These are phyloP conservation scores for Pseudocercospora fijiensis DNA, from an alignment of 2,329 filamentous ascomycete genomes.

Conservation along the genomic window DNA sequence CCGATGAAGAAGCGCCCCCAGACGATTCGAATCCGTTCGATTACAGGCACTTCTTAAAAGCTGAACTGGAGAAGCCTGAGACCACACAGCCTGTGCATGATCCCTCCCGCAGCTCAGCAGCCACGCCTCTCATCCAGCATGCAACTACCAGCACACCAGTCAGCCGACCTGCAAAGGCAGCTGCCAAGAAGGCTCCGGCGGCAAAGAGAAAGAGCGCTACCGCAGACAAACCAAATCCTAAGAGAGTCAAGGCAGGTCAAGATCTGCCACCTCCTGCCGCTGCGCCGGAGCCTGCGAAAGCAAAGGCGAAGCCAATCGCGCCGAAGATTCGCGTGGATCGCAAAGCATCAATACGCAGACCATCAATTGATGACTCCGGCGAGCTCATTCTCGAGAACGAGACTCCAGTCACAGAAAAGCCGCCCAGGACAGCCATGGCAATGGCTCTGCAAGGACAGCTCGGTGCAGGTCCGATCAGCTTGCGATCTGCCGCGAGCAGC, in stretches of 20 bases:
- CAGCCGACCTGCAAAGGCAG: slow-evolving; percentile 21
- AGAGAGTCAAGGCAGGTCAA: slow-evolving; percentile 32
- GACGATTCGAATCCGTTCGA: slow-evolving; percentile 51
- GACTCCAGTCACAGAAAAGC: slow-evolving; percentile 30
- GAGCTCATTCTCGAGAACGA: slow-evolving; percentile 40
- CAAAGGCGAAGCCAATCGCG: slow-evolving; percentile 20
- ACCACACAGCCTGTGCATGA: slow-evolving; percentile 14
- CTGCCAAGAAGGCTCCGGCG: slow-evolving; percentile 15
- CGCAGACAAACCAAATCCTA: slow-evolving; percentile 25
- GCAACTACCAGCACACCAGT: slow-evolving; percentile 24
- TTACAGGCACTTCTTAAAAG: slow-evolving; percentile 49
- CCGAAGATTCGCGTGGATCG: slow-evolving; percentile 34
- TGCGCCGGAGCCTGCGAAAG: slow-evolving; percentile 13
- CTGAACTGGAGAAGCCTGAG: slow-evolving; percentile 31
- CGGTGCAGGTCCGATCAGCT: slow-evolving; percentile 44
- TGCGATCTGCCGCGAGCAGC: slow-evolving; percentile 46
- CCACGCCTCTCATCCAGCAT: slow-evolving; percentile 24
- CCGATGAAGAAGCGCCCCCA: slow-evolving; percentile 40
- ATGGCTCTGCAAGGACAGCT: slow-evolving; percentile 36
- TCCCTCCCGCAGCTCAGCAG: slow-evolving; percentile 26
- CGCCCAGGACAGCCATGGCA: slow-evolving; percentile 26
- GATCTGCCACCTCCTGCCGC: slow-evolving; percentile 21
- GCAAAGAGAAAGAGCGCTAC: slow-evolving; percentile 28
- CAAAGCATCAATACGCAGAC: slow-evolving; percentile 32
- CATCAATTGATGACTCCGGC: slow-evolving; percentile 34